Evolutionary conservation across 148 eudicot genomes (phyloP).

Genomic region (Diospyros kaki): DNA sequence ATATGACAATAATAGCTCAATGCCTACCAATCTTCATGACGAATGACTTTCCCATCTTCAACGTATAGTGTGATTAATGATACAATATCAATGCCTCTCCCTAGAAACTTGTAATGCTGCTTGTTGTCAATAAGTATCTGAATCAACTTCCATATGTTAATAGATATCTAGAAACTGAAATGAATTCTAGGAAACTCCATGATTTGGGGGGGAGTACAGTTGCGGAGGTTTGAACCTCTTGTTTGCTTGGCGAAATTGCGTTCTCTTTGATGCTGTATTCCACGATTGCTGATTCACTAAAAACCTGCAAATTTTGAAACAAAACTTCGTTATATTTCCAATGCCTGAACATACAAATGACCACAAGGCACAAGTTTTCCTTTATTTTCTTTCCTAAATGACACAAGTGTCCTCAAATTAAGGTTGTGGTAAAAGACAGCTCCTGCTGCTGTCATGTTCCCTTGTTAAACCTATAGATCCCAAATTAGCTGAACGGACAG

Average conservation of each 20-base stretch:
- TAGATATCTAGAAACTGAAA: neutral
- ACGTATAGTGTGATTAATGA: slow-evolving; percentile 64
- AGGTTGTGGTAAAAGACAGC: neutral
- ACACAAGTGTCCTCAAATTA: neutral
- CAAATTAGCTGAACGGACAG: neutral
- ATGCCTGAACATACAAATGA: neutral
- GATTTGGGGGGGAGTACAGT: no score
- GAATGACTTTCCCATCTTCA: slow-evolving; percentile 62
- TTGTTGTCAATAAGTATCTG: slow-evolving; percentile 82
- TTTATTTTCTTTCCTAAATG: neutral
- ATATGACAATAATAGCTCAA: neutral
- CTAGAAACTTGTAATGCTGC: slow-evolving; percentile 72
- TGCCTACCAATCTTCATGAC: slow-evolving; percentile 78
- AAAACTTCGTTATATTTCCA: neutral
- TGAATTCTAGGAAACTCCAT: neutral
- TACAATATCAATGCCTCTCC: slow-evolving; percentile 60
- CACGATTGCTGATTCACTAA: slow-evolving; percentile 70
- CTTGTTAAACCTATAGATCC: neutral
- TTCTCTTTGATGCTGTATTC: slow-evolving; percentile 66
- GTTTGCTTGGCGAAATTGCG: slow-evolving; percentile 48
- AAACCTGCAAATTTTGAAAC: slow-evolving; percentile 36
- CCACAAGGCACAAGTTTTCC: neutral
- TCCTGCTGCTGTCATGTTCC: neutral
- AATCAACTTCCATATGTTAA: slow-evolving; percentile 5
- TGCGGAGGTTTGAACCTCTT: slow-evolving; percentile 43